A percentile compares a stretch with the other conserved stretches of the same genome.
Conservation (phyloP, 169 alveolate species). For the Eimeria necatrix region DNA sequence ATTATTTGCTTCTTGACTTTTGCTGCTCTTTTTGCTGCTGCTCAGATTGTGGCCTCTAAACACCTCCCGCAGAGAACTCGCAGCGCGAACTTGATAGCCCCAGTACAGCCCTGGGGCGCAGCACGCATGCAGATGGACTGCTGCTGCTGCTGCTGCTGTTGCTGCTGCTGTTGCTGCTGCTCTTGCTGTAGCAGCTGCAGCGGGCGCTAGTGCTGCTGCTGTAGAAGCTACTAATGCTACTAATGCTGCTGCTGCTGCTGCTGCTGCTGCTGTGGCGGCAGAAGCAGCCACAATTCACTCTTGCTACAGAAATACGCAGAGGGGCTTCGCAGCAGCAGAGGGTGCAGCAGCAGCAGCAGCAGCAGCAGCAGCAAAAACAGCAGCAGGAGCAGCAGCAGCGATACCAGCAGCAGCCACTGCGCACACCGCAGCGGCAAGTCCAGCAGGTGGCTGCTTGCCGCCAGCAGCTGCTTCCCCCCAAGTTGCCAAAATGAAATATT, state of each 20-base stretch:
- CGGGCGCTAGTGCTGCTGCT: background rate
- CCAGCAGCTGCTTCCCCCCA: no score
- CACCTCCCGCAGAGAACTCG: conserved; percentile 87
- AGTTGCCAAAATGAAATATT: no score
- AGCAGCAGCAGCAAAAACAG: background rate
- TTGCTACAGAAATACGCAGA: no score
- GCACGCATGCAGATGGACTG: background rate
- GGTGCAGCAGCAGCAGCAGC: background rate
- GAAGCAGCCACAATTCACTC: no score
- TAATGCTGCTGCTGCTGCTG: no score
- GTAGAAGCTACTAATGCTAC: no score
- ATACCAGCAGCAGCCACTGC: background rate
- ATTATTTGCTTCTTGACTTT: no score
- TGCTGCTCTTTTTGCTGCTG: conserved; percentile 38
- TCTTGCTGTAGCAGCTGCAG: background rate
- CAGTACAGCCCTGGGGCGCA: conserved; percentile 92
- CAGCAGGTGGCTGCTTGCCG: no score
- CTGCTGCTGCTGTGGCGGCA: no score
- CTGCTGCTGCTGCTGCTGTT: background rate
- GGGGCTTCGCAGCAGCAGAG: no score
- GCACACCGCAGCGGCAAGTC: no score
- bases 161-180: background rate
- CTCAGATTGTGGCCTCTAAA: conserved; percentile 87
- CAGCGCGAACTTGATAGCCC: conserved; percentile 96
- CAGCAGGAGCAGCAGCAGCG: background rate